Evolutionary conservation across 129 eudicot genomes (phyloP).

Genomic region (Scalesia atractyloides): DNA sequence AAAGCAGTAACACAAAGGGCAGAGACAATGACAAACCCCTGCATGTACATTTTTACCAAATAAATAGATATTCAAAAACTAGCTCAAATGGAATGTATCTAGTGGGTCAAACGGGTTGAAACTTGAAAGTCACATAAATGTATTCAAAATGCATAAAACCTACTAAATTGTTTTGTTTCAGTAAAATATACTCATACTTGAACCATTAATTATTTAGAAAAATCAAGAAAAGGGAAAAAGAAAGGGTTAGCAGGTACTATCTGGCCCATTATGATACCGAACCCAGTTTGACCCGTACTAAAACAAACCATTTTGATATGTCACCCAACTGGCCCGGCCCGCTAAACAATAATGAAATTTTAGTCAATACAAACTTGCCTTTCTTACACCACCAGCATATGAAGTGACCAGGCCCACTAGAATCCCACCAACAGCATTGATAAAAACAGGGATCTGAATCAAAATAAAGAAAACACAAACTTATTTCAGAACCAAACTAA

Average conservation of each 20-base stretch:
- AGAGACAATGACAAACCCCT: conserved; percentile 95
- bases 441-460: conserved; percentile 72
- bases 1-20: conserved; percentile 94
- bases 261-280: not conserved
- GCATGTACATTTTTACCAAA: conserved; percentile 21
- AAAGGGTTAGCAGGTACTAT: not conserved
- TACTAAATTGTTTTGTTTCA: not conserved
- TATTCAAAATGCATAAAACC: not conserved
- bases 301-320: not conserved
- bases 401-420: conserved; percentile 96
- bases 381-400: conserved; percentile 78
- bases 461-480: too few relatives aligned
- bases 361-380: conserved; percentile 51
- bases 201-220: not conserved
- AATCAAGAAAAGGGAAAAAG: not conserved
- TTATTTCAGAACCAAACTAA: not conserved
- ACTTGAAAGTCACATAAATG: not conserved
- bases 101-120: not conserved
- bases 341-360: not conserved
- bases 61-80: not conserved
- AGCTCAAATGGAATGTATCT: not conserved
- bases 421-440: conserved; percentile 83
- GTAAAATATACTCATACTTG: not conserved
- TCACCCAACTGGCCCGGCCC: not conserved
- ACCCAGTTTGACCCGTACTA: not conserved